Base-by-base conservation (phyloP, 23 red algal genomes). In the Porphyridium purpureum region DNA sequence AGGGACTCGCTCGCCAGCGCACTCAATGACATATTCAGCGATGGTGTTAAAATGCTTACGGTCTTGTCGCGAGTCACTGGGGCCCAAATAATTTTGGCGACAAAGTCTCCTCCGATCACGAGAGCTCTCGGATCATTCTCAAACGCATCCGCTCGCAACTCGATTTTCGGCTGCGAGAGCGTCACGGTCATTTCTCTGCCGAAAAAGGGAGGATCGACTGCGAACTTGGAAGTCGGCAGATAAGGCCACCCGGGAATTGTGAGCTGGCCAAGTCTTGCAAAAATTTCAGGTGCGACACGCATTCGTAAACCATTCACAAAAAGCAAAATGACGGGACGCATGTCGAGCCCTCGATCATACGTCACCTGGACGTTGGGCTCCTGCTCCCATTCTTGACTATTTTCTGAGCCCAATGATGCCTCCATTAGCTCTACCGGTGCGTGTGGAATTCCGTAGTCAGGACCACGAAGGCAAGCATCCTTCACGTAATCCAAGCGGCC, bases 241-340 rank as follows among this genome's bases (percentile, higher is more conserved):
- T 57, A 66, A 27, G 66, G 66, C 57, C 63, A 74, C 33, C 80
- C 80, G 3, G 80, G 80, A 0, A 85, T 29, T 2, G 80, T 64
- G 9, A 85, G 35, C 21, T 20, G 40, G 3, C 67, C 25, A 15
- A 85, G 33, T 27, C 69, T 68, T 19, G 52, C 52, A 15, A 85
- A 35, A 8, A 85, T 53, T 31, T 66, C 58, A 7, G 68, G 68
- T 23, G 64, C 29, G 7, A 85, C 46, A 6, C 36, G 34, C 42
- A 75, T 5, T 42, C 72, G 80, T n/a, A 85, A 32, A 3, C 21
- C 17, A 31, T 29, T 38, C 2, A 85, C 52, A 26, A n/a, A 11
- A 9, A 85, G 5, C 44, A 64, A 20, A 52, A 85, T 76, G 7
- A 60, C 22, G 55, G 80, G 61, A 47, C 80, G 67, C 29, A 64